These are phyloP conservation scores for Leccinum longicurvipes DNA, from an alignment of 768 basidiomycete species.

Conservation along the genomic window DNA sequence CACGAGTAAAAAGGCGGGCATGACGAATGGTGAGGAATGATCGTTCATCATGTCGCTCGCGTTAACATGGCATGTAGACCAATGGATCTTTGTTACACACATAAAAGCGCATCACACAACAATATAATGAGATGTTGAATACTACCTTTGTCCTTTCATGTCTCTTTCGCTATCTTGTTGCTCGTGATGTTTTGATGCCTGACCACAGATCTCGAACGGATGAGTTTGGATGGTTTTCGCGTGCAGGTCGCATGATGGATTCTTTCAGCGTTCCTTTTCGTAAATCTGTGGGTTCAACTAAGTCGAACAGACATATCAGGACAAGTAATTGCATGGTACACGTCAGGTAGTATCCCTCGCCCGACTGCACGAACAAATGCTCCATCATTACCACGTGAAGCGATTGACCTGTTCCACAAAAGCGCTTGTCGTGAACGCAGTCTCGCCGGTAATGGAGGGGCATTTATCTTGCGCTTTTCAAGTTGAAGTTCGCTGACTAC, in stretches of 20 bases:
- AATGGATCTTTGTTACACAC: background rate
- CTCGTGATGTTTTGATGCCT: background rate
- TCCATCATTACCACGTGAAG: background rate
- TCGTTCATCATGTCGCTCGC: background rate
- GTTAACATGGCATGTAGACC: background rate
- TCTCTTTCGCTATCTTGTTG: too few relatives aligned
- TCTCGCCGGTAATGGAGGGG: background rate
- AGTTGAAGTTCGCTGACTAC: too few relatives aligned
- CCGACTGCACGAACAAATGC: background rate
- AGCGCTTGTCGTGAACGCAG: background rate
- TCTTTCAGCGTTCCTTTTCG: background rate
- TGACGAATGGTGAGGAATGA: constrained; percentile 7
- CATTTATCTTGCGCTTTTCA: too few relatives aligned
- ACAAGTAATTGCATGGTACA: too few relatives aligned
- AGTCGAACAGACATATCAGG: too few relatives aligned
- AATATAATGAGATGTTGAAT: background rate
- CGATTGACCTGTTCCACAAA: background rate
- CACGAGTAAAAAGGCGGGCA: constrained; percentile 33
- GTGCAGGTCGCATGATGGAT: background rate
- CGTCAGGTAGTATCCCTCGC: too few relatives aligned
- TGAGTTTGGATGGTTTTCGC: background rate
- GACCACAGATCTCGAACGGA: background rate
- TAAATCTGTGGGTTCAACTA: background rate
- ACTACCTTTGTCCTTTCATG: background rate
- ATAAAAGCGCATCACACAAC: background rate